phyloP scores from a whole-genome alignment of 768 basidiomycete genomes.

The Ephemerocybe angulata region DNA sequence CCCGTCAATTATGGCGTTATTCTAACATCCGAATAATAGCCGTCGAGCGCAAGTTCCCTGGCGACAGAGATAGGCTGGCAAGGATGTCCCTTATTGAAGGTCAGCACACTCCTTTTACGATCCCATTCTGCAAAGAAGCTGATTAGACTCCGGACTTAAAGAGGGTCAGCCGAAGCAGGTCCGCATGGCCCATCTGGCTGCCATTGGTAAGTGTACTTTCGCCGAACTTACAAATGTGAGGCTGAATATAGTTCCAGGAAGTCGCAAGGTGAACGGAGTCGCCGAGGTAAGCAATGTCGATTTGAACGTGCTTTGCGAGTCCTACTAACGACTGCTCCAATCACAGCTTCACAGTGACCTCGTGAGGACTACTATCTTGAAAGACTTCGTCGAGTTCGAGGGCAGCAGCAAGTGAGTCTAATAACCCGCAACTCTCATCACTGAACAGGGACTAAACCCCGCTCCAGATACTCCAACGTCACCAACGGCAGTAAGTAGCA shows the following conservation, averaged over 20 bases:
- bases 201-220: constrained; percentile 52
- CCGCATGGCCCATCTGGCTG: constrained; percentile 89
- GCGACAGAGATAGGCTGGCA: constrained; percentile 71
- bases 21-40: constrained; percentile 41
- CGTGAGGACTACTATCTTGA: constrained; percentile 76
- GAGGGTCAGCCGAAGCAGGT: constrained; percentile 86
- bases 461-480: constrained; percentile 71
- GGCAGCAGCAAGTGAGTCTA: constrained; percentile 72
- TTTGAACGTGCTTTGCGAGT: background rate
- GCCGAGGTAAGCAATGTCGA: constrained; percentile 58
- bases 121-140: background rate
- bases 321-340: background rate
- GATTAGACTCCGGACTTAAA: constrained; percentile 22
- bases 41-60: constrained; percentile 88
- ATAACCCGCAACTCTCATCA: background rate
- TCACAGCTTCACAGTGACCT: constrained; percentile 80
- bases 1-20: background rate
- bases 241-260: constrained; percentile 38
- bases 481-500: constrained; percentile 84
- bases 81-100: constrained; percentile 95
- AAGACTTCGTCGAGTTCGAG: constrained; percentile 92
- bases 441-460: constrained; percentile 8
- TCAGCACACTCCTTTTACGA: constrained; percentile 16
- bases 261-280: constrained; percentile 90
- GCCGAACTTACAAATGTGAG: constrained; percentile 8